Evolutionary conservation across 202 grass and related monocot species (phyloP), one percentile per base, ranked within the genome.

Genomic region (Dendrocalamus latiflorus): DNA sequence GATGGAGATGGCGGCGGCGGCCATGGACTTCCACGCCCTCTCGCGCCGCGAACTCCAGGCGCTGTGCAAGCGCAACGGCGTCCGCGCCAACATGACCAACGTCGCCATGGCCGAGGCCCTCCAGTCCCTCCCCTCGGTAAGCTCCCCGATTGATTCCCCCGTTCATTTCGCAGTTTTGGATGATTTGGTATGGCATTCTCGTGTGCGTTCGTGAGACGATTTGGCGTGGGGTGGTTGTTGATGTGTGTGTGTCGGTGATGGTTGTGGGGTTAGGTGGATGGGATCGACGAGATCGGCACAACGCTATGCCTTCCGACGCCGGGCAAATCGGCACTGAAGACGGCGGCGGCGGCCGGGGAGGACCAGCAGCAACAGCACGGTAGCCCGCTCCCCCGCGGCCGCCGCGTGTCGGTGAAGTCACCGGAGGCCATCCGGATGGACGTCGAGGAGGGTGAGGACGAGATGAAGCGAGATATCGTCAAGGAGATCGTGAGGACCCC

Each of bases 81-180:
- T 98, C 83, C 81, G 91, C 11, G 96, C 96, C 53, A 98, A 98
- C 83, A 90, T 95, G 72, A 95, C 91, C 66, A 99, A 99, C 74
- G 42, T 79, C 73, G 93, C 93, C 93, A 95, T 95, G 96, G 93
- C 79, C 59, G 91, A 99, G 5, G 87, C 91, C 48, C 89, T 99
- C 3, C 55, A 87, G 37, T 76, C 76, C 37, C 91, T 98, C 70
- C 0, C 77, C 57, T 49, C 61, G 38, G 93, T 98, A 90, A 72
- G 81, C 57, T 65, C 12, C 18, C 15, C 54, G 25, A 58, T 65
- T 5, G 57, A 47, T 82, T 51, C 34, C 0, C 22, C 15, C 15
- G 6, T 81, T 41, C 48, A 1, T 72, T 64, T 69, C 75, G 5
- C 20, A 39, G 20, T 4, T 45, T 79, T 34, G 59, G 11, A 16